phyloP scores from a whole-genome alignment of 768 basidiomycete species.

The Leccinum broughii region DNA sequence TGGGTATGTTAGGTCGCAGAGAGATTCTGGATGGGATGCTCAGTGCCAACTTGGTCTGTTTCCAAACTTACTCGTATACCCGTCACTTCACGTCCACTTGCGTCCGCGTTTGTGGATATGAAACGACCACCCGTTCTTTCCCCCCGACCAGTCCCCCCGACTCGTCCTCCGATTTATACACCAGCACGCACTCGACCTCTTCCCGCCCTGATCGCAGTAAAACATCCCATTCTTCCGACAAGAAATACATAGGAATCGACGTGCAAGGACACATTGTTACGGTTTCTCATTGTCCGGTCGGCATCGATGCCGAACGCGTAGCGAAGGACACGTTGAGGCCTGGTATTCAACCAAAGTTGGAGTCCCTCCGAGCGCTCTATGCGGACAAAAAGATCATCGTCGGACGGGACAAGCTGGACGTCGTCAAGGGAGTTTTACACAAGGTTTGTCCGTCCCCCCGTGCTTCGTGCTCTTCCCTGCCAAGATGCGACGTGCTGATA shows the following conservation, averaged over 20 bases:
- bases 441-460: conserved; percentile 66
- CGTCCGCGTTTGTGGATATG: conserved; percentile 94
- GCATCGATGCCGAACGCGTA: conserved; percentile 91
- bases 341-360: conserved; percentile 88
- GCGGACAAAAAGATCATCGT: conserved; percentile 98
- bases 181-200: not conserved
- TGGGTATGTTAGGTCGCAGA: conserved; percentile 59
- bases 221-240: conserved; percentile 5
- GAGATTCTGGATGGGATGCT: conserved; percentile 98
- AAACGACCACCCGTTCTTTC: conserved; percentile 50
- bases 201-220: conserved; percentile 10
- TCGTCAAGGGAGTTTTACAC: conserved; percentile 97
- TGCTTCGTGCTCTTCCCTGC: not conserved
- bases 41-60: conserved; percentile 93
- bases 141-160: conserved; percentile 2
- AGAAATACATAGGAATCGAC: conserved; percentile 58
- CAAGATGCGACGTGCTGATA: conserved; percentile 2
- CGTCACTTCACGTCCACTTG: conserved; percentile 95
- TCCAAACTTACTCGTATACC: conserved; percentile 96
- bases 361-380: conserved; percentile 80
- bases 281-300: conserved; percentile 91
- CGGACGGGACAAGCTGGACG: conserved; percentile 95
- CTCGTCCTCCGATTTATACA: conserved; percentile 9
- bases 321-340: conserved; percentile 78
- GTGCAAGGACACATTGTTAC: conserved; percentile 81